Conservation (phyloP, 257 asterid genomes). For the Gynochthodes officinalis region DNA sequence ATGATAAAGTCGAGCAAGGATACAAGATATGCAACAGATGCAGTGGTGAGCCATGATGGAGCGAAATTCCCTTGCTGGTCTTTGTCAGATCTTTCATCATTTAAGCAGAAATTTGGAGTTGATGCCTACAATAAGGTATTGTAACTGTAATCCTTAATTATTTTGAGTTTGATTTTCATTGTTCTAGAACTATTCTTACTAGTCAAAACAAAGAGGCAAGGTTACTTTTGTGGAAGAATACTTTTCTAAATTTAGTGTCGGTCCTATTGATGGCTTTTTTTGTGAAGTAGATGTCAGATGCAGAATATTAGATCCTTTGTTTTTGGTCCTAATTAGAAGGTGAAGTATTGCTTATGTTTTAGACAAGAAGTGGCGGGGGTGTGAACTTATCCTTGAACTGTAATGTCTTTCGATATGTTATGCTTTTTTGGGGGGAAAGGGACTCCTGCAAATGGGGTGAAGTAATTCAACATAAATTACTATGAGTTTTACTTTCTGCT, state of each 20-base stretch:
- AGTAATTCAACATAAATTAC: neutral
- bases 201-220: too few species aligned
- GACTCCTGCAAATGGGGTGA: neutral
- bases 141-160: neutral
- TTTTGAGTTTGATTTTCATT: neutral
- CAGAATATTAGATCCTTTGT: neutral
- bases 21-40: constrained; percentile 50
- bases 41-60: constrained; percentile 77
- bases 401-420: too few species aligned
- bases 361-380: neutral
- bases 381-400: neutral
- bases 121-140: constrained; percentile 50
- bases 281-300: neutral
- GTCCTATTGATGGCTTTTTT: too few species aligned
- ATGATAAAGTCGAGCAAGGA: constrained; percentile 75
- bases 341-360: neutral
- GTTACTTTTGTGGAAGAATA: too few species aligned
- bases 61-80: constrained; percentile 70
- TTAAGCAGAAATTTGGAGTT: constrained; percentile 49
- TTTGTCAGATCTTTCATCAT: constrained; percentile 55
- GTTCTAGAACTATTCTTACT: too few species aligned
- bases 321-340: neutral
- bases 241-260: too few species aligned
- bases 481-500: neutral
- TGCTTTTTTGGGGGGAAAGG: neutral